Percentiles rank a stretch among this genome's conserved stretches.
Conservation (phyloP, 306 rosid species). For the Glycine tomentella region DNA sequence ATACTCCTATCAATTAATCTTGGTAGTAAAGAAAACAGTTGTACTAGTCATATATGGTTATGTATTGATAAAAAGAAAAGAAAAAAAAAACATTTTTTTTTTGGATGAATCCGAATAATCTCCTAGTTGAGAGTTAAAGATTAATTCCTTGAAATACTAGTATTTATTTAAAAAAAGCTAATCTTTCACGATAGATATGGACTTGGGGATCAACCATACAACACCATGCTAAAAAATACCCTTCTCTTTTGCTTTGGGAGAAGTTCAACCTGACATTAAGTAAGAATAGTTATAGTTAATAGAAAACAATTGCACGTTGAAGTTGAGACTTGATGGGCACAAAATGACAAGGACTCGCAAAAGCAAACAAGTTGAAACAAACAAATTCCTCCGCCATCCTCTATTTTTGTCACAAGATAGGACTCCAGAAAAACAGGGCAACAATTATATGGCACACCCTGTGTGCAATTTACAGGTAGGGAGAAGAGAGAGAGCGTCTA, state of each 20-base stretch:
- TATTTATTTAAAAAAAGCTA: too few species aligned
- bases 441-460: neutral
- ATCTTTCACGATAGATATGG: too few species aligned
- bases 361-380: constrained; percentile 9
- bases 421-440: constrained; percentile 5
- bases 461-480: neutral
- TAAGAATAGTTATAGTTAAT: neutral
- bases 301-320: neutral
- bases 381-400: neutral
- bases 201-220: too few species aligned
- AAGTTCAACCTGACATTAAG: neutral
- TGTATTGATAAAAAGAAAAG: too few species aligned
- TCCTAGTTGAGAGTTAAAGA: too few species aligned
- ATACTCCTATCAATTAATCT: neutral
- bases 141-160: too few species aligned
- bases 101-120: too few species aligned
- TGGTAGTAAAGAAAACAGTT: neutral
- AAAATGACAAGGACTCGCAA: neutral
- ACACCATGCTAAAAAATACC: too few species aligned
- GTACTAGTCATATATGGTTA: neutral
- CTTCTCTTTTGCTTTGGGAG: neutral
- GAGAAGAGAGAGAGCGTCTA: neutral
- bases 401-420: neutral
- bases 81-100: too few species aligned
- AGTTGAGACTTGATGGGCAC: neutral